phyloP scores from a whole-genome alignment of 176 grass and related monocot species.

The Phragmites australis region DNA sequence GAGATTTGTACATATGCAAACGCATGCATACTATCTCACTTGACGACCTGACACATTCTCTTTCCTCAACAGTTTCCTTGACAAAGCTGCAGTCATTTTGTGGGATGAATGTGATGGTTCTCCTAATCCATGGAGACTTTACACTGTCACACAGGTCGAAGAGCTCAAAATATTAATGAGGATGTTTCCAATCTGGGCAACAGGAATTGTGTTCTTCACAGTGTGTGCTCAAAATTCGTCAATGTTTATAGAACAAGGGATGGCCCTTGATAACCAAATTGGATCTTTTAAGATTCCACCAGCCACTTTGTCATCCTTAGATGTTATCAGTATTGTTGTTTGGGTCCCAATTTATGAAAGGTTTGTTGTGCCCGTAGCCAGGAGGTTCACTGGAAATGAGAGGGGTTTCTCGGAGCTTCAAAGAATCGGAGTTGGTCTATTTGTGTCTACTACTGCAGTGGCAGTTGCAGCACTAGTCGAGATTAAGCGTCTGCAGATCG shows the following conservation, averaged over 20 bases:
- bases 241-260: slow-evolving; percentile 86
- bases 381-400: slow-evolving; percentile 70
- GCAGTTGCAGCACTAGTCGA: slow-evolving; percentile 64
- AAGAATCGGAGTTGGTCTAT: slow-evolving; percentile 70
- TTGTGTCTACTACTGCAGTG: slow-evolving; percentile 69
- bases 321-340: slow-evolving; percentile 61
- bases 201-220: slow-evolving; percentile 73
- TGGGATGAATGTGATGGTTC: slow-evolving; percentile 34
- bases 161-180: slow-evolving; percentile 78
- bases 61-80: slow-evolving; percentile 64
- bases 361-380: slow-evolving; percentile 66
- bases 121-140: slow-evolving; percentile 76
- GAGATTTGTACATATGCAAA: slow-evolving; percentile 3
- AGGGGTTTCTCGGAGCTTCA: slow-evolving; percentile 84
- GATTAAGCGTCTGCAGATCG: slow-evolving; percentile 70
- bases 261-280: slow-evolving; percentile 57
- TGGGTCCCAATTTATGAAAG: slow-evolving; percentile 76
- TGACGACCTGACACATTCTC: background rate
- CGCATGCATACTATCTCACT: slow-evolving; percentile 14
- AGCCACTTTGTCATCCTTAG: slow-evolving; percentile 76
- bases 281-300: slow-evolving; percentile 62
- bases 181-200: slow-evolving; percentile 89
- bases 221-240: slow-evolving; percentile 72
- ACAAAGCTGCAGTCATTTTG: slow-evolving; percentile 68
- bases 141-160: slow-evolving; percentile 80